Evolutionary conservation across 2,329 filamentous ascomycete species (phyloP), one percentile per base, ranked within the genome.

Genomic region (Sodiomyces alkalinus): DNA sequence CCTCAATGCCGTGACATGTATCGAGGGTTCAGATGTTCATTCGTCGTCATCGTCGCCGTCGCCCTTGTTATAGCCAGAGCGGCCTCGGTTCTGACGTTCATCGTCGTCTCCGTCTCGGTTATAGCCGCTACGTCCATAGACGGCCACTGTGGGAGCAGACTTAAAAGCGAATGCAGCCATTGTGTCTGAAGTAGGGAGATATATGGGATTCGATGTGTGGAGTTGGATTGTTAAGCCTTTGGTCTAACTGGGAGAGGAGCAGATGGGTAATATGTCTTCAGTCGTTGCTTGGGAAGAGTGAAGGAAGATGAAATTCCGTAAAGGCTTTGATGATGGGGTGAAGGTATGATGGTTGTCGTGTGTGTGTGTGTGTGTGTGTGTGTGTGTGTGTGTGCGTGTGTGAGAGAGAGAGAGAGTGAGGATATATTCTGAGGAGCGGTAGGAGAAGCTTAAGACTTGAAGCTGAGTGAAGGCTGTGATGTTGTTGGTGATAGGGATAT

Each of bases 101-200:
- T 46, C 41, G 32, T 45, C 44, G 39, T 49, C 41, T 26, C 39
- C 43, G 37, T 50, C 49, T 35, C 50, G 47, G 44, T 59, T 58
- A 52, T 60, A 60, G 37, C 56, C 55, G 30, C 50, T 56, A 44
- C 49, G 56, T 41, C 54, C 53, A 35, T 44, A 46, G 51, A 52
- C 48, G 43, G 48, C 43, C 42, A 50, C 44, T 33, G 45, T 38
- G 34, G 46, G 40, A 39, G 35, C 39, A 40, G 46, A 40, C 29
- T 40, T 37, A 39, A 47, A 41, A 39, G 48, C 32, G 39, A 47
- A 45, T 34, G 38, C 47, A 31, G 52, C 53, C 53, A 56, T 56
- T 55, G 42, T 43, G 42, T 21, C 37, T 10, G 14, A 26, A n/a
- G 26, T 21, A 26, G 5, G 20, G 19, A 24, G n/a, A n/a, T n/a